Conservation (phyloP, 805 yeast genomes). For the Lachancea mirantina region DNA sequence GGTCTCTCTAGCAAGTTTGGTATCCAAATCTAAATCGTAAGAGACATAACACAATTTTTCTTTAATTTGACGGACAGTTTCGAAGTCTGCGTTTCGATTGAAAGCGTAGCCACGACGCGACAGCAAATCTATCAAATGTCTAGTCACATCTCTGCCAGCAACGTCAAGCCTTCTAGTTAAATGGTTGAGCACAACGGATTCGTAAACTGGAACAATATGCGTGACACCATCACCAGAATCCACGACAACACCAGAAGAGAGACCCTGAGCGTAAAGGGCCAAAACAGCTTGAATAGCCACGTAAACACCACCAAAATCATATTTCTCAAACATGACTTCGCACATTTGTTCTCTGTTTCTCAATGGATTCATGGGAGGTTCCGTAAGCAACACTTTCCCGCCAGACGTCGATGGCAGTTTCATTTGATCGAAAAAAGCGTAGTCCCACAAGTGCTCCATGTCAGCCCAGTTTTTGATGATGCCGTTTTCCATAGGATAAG, state of each 20-base stretch:
- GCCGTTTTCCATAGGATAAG: slow-evolving; percentile 99
- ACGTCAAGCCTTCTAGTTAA: slow-evolving; percentile 87
- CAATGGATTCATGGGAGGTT: slow-evolving; percentile 96
- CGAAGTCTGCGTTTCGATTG: slow-evolving; percentile 97
- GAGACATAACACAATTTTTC: slow-evolving; percentile 94
- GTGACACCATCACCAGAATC: slow-evolving; percentile 99
- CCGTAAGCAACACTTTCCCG: slow-evolving; percentile 80
- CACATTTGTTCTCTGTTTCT: slow-evolving; percentile 90
- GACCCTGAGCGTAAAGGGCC: slow-evolving; percentile 94
- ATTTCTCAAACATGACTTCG: slow-evolving; percentile 89
- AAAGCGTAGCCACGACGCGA: slow-evolving; percentile 96
- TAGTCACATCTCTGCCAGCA: slow-evolving; percentile 98
- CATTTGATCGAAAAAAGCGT: slow-evolving; percentile 89
- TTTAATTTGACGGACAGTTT: slow-evolving; percentile 95
- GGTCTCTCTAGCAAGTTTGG: slow-evolving; percentile 85
- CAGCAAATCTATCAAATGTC: slow-evolving; percentile 82
- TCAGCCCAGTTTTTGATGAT: slow-evolving; percentile 97
- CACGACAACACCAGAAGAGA: slow-evolving; percentile 94
- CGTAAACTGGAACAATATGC: slow-evolving; percentile 96
- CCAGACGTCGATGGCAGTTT: slow-evolving; percentile 68
- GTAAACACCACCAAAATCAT: slow-evolving; percentile 86
- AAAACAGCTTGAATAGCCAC: slow-evolving; percentile 98
- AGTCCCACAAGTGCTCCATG: slow-evolving; percentile 98
- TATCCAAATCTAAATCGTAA: slow-evolving; percentile 85
- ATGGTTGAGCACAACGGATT: slow-evolving; percentile 92